Conservation (phyloP, 352 stramenopile species). For the Elongisporangium anandrum region DNA sequence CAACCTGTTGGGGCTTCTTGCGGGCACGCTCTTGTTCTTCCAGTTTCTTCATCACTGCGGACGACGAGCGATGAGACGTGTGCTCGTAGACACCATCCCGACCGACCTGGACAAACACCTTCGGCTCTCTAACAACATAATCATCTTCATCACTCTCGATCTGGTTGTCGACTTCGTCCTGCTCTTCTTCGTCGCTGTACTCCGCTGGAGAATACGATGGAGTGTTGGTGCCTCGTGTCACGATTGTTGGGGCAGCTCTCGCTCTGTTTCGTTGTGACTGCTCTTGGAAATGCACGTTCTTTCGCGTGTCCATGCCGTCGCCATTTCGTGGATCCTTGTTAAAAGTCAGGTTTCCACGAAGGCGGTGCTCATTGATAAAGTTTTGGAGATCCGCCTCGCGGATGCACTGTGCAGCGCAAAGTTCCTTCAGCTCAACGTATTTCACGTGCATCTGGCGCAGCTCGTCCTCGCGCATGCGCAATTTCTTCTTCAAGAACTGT, state of each 20-base stretch:
- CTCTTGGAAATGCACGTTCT: conserved; percentile 17
- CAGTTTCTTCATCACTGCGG: conserved; percentile 31
- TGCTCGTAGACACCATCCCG: conserved; percentile 35
- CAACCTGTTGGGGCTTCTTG: conserved; percentile 16
- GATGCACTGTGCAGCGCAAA: conserved; percentile 73
- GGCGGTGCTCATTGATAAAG: conserved; percentile 76
- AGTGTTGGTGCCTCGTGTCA: conserved; percentile 17
- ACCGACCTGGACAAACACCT: conserved; percentile 45
- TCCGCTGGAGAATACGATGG: background rate
- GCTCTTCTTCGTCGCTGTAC: conserved; percentile 3
- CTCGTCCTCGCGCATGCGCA: conserved; percentile 58
- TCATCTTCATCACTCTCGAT: conserved; percentile 17
- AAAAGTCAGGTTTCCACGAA: conserved; percentile 66
- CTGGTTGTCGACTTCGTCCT: conserved; percentile 8
- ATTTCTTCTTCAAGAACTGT: conserved; percentile 50
- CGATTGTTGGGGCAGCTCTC: conserved; percentile 7
- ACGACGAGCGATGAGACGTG: conserved; percentile 8
- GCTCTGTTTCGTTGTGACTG: conserved; percentile 3
- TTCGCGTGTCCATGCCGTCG: conserved; percentile 6
- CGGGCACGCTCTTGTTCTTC: conserved; percentile 21
- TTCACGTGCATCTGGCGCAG: conserved; percentile 51
- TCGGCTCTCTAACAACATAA: conserved; percentile 26
- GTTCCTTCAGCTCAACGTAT: conserved; percentile 70
- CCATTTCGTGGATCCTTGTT: conserved; percentile 17
- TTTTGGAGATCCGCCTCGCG: conserved; percentile 74